These are phyloP conservation scores for Coleophoma crateriformis DNA, from an alignment of 2,329 filamentous ascomycete genomes.

Conservation along the genomic window DNA sequence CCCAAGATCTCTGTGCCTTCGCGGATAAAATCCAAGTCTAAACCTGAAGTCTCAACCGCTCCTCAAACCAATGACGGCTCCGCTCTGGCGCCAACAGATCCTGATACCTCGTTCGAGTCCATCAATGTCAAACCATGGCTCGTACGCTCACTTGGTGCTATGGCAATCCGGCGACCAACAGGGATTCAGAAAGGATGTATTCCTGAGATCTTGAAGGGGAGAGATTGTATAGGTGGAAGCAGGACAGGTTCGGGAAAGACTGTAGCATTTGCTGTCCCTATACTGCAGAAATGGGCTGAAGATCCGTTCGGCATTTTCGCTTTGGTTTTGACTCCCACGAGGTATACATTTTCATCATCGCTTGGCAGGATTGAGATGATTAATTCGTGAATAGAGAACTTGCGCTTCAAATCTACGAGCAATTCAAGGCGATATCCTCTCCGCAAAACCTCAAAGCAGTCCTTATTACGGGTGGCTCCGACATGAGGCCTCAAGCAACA, in stretches of 20 bases:
- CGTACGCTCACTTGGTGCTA: conserved; percentile 66
- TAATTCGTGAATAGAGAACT: conserved; percentile 58
- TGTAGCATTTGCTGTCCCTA: conserved; percentile 89
- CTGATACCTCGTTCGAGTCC: conserved; percentile 62
- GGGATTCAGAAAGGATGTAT: conserved; percentile 92
- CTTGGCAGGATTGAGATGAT: not conserved
- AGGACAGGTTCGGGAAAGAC: conserved; percentile 97
- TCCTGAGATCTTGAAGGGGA: conserved; percentile 82
- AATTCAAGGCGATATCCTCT: conserved; percentile 87
- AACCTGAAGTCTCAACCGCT: not conserved
- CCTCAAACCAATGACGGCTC: conserved; percentile 7
- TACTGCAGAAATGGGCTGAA: conserved; percentile 87
- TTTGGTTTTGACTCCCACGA: conserved; percentile 81
- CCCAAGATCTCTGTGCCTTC: conserved; percentile 19
- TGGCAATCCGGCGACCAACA: conserved; percentile 84
- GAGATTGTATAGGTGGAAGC: conserved; percentile 92
- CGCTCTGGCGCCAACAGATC: conserved; percentile 47
- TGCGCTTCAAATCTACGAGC: conserved; percentile 92
- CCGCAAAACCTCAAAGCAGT: conserved; percentile 82
- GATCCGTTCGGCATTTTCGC: conserved; percentile 91
- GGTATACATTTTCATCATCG: conserved; percentile 35
- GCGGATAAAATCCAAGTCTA: conserved; percentile 20
- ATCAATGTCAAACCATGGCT: conserved; percentile 82
- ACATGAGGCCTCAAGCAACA: conserved; percentile 89
- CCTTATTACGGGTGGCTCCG: conserved; percentile 85